Base-by-base conservation (phyloP, 169 alveolate species). In the Plasmodium coatneyi region DNA sequence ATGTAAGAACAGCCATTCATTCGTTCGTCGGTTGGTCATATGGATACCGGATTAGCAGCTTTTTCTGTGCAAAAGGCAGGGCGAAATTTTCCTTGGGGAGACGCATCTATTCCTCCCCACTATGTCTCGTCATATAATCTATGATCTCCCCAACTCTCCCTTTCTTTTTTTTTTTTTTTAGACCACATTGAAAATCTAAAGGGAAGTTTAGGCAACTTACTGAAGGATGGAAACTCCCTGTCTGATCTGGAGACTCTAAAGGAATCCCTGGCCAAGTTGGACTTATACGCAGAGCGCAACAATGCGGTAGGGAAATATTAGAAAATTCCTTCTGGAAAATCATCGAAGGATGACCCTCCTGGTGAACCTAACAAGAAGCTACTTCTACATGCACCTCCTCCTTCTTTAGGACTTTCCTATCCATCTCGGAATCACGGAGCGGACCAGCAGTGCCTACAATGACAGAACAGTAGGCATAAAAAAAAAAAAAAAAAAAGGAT, bases 121-220 rank as follows among this genome's bases (percentile, higher is more conserved):
- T 6, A 14, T 14, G 22, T 14, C 60, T 14, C 60, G 60, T 4
- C 76, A 16, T n/a, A 19, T 66, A 66, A 25, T 66, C 0, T 66
- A 66, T n/a, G 3, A 66, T 6, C 30, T 22, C 39, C n/a, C n/a
- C 22, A 49, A 49, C 41, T 66, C 36, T 66, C 76, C 74, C 32
- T 2, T 32, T n/a, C 19, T 5, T 43, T 70, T 66, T 12, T 34
- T 34, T 34, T 34, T 3, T 6, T 22, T 86, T 49, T 52, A 86
- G 93, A 86, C 56, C 36, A 86, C 32, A 74, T 86, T 76, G 93
- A 86, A 49, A 84, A 72, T 54, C 9, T 86, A 54, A 86, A 76
- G 43, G 80, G 80, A 7, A 86, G 83, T 28, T 36, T 86, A 9
- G 93, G 76, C 43, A 54, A 76, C 76, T 34, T 86, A 46, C 22